Base-by-base conservation (phyloP, 2,329 filamentous ascomycete species). In the Colletotrichum lupini region DNA sequence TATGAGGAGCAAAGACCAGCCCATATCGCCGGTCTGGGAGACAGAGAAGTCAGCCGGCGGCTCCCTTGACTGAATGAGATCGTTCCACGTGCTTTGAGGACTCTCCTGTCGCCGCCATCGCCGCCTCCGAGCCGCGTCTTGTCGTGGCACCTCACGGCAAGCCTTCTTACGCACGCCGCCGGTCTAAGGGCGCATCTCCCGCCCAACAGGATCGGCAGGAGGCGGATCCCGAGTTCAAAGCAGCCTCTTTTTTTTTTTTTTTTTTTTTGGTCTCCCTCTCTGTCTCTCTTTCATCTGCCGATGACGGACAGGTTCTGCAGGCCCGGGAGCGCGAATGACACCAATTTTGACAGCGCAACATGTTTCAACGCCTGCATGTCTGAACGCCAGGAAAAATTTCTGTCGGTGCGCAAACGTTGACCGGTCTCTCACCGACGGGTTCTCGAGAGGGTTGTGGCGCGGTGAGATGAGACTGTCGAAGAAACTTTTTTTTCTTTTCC, bases 91-190 rank as follows among this genome's bases (percentile, higher is more conserved):
- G 68, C 62, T 58, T 68, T 28, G 32, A 52, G 32, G 62, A 62
- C 26, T 3, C 19, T 22, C 42, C 7, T 49, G 19, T 49, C 42
- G 67, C 58, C 58, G 58, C 46, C 35, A 46, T 30, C 63, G 62
- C 60, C 60, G 62, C 68, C 26, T 32, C 16, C 49, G 58, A 72
- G 58, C 30, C 68, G 68, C 30, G 63, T 71, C 22, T 73, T 63
- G 68, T 72, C 72, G 68, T 72, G 72, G 68, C 72, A 74, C 72
- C 72, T 52, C 62, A 74, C 62, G n/a, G 57, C 62, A 72, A 72
- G 72, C 58, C 59, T 63, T 42, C 60, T 57, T 30, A 72, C 55
- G 62, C 62, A 72, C 56, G 37, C 16, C 49, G 68, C 30, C 72
- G 61, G 42, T 32, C 55, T 59, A 56, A 60, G 42, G 67, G 65